Evolutionary conservation across 768 basidiomycete species (phyloP).

Genomic region (Podaxis sp.): DNA sequence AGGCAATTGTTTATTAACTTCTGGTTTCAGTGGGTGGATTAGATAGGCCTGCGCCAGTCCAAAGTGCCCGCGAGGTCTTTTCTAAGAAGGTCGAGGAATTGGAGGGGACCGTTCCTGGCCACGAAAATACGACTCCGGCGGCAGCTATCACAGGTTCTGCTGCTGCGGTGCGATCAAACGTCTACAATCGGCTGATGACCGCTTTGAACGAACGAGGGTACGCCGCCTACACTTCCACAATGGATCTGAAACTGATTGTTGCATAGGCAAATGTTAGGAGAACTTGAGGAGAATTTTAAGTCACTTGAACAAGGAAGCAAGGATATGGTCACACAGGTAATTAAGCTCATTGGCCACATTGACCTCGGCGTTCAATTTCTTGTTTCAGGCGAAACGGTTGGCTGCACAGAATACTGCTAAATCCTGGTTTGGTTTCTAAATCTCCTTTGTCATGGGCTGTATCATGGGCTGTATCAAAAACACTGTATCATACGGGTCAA

Average conservation of each 20-base stretch:
- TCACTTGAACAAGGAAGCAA: constrained; percentile 65
- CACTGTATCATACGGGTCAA: background rate
- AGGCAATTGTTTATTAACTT: background rate
- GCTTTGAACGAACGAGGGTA: constrained; percentile 67
- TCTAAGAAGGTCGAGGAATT: constrained; percentile 10
- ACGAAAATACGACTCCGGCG: constrained; percentile 20
- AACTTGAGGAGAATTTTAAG: constrained; percentile 61
- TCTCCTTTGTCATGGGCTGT: background rate
- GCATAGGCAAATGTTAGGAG: constrained; percentile 56
- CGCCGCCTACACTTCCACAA: constrained; percentile 14
- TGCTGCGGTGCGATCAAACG: constrained; percentile 32
- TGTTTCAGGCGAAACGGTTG: constrained; percentile 54
- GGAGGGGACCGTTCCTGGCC: constrained; percentile 2
- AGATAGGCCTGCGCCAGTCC: constrained; percentile 50
- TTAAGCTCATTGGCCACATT: background rate
- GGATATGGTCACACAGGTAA: constrained; percentile 63
- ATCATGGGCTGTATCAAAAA: background rate
- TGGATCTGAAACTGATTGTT: background rate
- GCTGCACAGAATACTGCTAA: constrained; percentile 64
- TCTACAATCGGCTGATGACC: constrained; percentile 48
- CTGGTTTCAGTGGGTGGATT: constrained; percentile 59
- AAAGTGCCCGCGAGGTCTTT: constrained; percentile 15
- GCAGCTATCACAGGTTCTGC: constrained; percentile 31
- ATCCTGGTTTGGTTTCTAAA: constrained; percentile 61
- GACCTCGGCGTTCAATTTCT: background rate